Conservation (phyloP, 192 early-diverging fungal genomes). For the Umbelopsis sp. region DNA sequence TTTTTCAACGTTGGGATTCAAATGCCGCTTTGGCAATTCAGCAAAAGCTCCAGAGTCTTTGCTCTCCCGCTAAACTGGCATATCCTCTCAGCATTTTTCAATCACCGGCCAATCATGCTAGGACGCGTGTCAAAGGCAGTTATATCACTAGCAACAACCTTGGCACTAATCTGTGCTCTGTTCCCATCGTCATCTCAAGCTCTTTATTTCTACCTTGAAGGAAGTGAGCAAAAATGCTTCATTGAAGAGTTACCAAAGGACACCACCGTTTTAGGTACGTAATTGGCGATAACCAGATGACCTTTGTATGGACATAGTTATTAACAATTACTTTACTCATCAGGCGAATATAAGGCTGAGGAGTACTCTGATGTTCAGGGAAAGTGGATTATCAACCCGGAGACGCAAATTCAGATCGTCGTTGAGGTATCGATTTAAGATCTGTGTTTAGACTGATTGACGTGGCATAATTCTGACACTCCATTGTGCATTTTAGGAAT, state of each 20-base stretch:
- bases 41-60: not conserved
- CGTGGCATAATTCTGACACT: not conserved
- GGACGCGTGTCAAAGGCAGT: conserved; percentile 18
- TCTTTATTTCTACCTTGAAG: conserved; percentile 93
- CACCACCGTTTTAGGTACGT: conserved; percentile 77
- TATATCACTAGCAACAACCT: conserved; percentile 1
- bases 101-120: conserved; percentile 17
- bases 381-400: conserved; percentile 62
- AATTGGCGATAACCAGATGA: not conserved
- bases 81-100: not conserved
- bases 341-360: conserved; percentile 77
- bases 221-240: conserved; percentile 88
- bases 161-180: conserved; percentile 11
- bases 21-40: conserved; percentile 12
- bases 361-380: conserved; percentile 70
- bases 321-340: not conserved
- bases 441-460: not conserved
- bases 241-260: conserved; percentile 92
- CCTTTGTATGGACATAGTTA: not conserved
- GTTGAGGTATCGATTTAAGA: conserved; percentile 61
- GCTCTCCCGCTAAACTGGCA: not conserved
- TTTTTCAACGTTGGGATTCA: not conserved
- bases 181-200: conserved; percentile 34
- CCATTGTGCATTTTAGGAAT: conserved; percentile 39
- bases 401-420: conserved; percentile 66